A percentile compares a stretch with the other conserved stretches of the same genome.
Evolutionary conservation across 1,284 basidiomycete species (phyloP).

Genomic region (Cutaneotrichosporon sp.): DNA sequence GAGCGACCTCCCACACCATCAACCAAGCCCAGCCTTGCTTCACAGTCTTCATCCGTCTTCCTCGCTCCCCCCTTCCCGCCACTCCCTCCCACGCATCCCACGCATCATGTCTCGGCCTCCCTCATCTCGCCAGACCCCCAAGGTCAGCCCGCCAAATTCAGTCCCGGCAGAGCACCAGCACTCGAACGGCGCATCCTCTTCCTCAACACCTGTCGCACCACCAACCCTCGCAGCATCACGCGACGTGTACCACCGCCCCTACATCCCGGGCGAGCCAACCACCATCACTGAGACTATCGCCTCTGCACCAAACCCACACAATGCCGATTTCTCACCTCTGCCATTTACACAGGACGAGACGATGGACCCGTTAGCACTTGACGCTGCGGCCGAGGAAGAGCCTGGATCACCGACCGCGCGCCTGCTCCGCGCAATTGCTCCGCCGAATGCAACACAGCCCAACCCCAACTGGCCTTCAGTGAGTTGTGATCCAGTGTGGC

Average conservation of each 20-base stretch:
- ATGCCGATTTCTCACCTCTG: conserved; percentile 42
- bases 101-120: conserved; percentile 17
- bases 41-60: neutral
- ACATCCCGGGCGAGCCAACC: conserved; percentile 31
- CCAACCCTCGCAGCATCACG: conserved; percentile 7
- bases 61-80: neutral
- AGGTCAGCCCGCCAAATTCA: conserved; percentile 10
- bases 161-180: conserved; percentile 28
- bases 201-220: conserved; percentile 3
- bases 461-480: conserved; percentile 46
- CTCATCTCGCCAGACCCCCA: conserved; percentile 19
- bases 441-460: conserved; percentile 44
- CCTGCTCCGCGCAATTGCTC: conserved; percentile 46
- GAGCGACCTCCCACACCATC: neutral
- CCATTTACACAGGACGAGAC: conserved; percentile 36
- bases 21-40: neutral
- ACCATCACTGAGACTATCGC: conserved; percentile 45
- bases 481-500: conserved; percentile 23
- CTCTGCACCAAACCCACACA: conserved; percentile 44
- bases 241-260: conserved; percentile 20
- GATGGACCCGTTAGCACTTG: conserved; percentile 36
- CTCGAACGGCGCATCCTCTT: conserved; percentile 18
- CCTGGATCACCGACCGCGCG: conserved; percentile 48
- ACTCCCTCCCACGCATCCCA: neutral
- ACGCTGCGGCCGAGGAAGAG: conserved; percentile 32